Conservation (phyloP, 768 basidiomycete genomes). For the Tricholoma saponaceum region DNA sequence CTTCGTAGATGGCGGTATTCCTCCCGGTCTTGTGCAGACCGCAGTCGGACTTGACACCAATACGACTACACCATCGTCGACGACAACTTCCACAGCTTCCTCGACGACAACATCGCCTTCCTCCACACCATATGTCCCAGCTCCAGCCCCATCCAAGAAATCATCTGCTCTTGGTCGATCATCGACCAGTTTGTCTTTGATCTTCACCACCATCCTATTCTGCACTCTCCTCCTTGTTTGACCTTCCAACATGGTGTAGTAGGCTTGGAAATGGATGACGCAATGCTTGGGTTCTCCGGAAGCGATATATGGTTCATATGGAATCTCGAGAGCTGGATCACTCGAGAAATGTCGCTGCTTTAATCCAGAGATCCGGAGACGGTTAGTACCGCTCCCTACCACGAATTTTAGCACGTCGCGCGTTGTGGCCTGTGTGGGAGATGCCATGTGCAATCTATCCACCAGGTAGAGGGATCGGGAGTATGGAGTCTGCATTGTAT, state of each 20-base stretch:
- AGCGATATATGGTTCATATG: neutral
- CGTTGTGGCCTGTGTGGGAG: neutral
- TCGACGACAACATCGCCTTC: constrained; percentile 1
- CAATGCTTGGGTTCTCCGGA: neutral
- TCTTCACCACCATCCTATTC: constrained; percentile 5
- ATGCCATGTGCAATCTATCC: neutral
- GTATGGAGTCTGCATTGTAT: neutral
- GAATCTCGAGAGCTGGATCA: constrained; percentile 11
- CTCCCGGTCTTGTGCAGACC: constrained; percentile 11
- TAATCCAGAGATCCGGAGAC: neutral
- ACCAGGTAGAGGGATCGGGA: neutral
- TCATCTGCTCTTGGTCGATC: constrained; percentile 8
- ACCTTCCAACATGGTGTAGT: neutral
- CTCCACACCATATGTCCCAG: constrained; percentile 2
- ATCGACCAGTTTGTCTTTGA: constrained; percentile 6
- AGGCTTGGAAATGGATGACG: neutral
- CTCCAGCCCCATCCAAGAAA: constrained; percentile 5
- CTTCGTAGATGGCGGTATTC: constrained; percentile 17
- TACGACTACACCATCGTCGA: neutral
- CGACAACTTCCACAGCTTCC: constrained; percentile 2
- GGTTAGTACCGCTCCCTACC: neutral
- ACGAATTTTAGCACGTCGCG: neutral
- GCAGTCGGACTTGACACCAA: constrained; percentile 3
- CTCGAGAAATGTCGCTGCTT: constrained; percentile 2
- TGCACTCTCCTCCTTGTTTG: neutral